phyloP scores from a whole-genome alignment of 139 green algal genomes.

The Micractinium sp. region DNA sequence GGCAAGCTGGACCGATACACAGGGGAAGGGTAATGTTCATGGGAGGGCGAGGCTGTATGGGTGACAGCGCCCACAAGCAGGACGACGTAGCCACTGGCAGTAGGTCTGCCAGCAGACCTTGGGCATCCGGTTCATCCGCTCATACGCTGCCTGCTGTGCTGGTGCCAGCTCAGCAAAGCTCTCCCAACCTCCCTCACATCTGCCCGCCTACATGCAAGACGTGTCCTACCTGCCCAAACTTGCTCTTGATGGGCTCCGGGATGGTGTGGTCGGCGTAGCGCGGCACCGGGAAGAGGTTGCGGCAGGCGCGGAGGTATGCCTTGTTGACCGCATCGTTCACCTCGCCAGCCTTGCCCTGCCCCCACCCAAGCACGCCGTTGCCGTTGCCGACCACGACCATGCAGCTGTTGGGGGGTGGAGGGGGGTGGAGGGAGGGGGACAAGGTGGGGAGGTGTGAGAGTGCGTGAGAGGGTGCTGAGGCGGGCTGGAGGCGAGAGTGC shows the following conservation, averaged over 20 bases:
- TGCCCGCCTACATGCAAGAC: neutral
- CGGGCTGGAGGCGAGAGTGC: no score
- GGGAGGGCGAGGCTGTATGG: no score
- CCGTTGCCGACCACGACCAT: constrained; percentile 60
- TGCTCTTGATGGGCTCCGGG: constrained; percentile 35
- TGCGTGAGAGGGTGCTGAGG: neutral
- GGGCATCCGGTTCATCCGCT: no score
- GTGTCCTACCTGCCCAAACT: constrained; percentile 42
- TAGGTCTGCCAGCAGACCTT: no score
- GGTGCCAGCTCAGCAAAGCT: no score
- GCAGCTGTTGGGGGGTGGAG: constrained; percentile 3
- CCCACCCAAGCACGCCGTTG: constrained; percentile 51
- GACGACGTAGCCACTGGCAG: no score
- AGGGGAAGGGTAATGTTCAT: no score
- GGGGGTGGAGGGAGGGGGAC: neutral
- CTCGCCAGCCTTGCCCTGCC: constrained; percentile 52
- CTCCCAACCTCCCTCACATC: no score
- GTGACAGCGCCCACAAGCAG: no score
- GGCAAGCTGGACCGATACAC: no score
- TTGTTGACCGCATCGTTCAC: constrained; percentile 44
- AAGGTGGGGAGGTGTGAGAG: neutral
- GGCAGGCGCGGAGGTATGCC: constrained; percentile 38
- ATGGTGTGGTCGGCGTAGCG: constrained; percentile 52
- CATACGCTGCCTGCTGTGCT: neutral
- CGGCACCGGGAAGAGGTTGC: constrained; percentile 50